Evolutionary conservation across 2,329 filamentous ascomycete genomes (phyloP).

Genomic region (Malbranchea zuffiana): DNA sequence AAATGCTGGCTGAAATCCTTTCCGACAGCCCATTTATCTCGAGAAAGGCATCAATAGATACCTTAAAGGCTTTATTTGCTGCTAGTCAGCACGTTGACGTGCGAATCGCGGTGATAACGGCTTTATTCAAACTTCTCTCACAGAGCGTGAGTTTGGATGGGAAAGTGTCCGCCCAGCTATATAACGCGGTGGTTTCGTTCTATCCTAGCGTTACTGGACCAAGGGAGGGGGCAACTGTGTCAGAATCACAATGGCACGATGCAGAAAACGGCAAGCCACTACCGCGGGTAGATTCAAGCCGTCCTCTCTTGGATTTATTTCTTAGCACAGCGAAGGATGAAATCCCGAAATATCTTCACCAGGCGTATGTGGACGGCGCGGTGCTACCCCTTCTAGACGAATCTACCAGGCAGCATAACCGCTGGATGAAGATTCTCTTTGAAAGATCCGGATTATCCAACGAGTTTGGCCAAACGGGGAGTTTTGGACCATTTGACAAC

Average conservation of each 20-base stretch:
- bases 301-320: slow-evolving; percentile 13
- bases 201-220: slow-evolving; percentile 10
- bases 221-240: slow-evolving; percentile 8
- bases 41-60: neutral
- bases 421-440: slow-evolving; percentile 18
- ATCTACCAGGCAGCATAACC: slow-evolving; percentile 15
- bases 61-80: slow-evolving; percentile 11
- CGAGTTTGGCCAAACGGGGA: neutral
- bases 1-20: slow-evolving; percentile 15
- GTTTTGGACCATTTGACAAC: slow-evolving; percentile 16
- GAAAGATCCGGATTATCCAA: slow-evolving; percentile 3
- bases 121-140: slow-evolving; percentile 12
- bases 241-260: slow-evolving; percentile 12
- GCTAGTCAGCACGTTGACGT: slow-evolving; percentile 13
- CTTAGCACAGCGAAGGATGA: slow-evolving; percentile 1
- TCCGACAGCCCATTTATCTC: slow-evolving; percentile 11
- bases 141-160: slow-evolving; percentile 4
- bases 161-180: slow-evolving; percentile 3
- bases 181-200: slow-evolving; percentile 5
- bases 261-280: slow-evolving; percentile 12
- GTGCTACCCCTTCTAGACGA: slow-evolving; percentile 15
- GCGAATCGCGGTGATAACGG: slow-evolving; percentile 9
- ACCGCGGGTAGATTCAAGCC: slow-evolving; percentile 7
- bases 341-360: slow-evolving; percentile 8
- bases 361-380: slow-evolving; percentile 12